phyloP scores from a whole-genome alignment of 2,329 filamentous ascomycete species.

The Lachnellula occidentalis region DNA sequence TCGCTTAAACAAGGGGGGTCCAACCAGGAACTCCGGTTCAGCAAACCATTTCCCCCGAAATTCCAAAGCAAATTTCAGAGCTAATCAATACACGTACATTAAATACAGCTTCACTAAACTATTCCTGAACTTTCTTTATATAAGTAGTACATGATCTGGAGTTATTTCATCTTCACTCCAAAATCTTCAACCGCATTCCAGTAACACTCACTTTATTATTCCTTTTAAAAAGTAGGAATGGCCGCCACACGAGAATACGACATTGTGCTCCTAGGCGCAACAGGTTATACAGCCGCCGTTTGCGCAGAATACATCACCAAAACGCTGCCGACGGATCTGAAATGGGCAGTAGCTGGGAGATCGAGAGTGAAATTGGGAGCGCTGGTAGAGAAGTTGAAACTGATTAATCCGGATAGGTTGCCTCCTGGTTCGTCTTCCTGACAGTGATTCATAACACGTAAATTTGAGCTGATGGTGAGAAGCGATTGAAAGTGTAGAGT shows the following conservation, averaged over 20 bases:
- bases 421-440: constrained; percentile 39
- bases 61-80: not conserved
- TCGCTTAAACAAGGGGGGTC: not conserved
- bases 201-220: not conserved
- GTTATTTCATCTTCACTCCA: too few species aligned
- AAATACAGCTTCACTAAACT: too few species aligned
- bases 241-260: constrained; percentile 44
- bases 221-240: not conserved
- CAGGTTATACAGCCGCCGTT: constrained; percentile 60
- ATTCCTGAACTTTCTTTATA: too few species aligned
- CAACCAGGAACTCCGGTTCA: not conserved
- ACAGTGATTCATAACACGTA: not conserved
- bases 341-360: constrained; percentile 62
- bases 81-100: too few species aligned
- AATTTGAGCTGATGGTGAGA: not conserved
- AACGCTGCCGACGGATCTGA: constrained; percentile 53
- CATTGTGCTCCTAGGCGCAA: constrained; percentile 58
- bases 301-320: constrained; percentile 56
- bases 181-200: too few species aligned
- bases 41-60: not conserved
- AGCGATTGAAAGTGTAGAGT: constrained; percentile 7
- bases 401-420: constrained; percentile 47
- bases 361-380: constrained; percentile 44
- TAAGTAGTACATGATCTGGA: too few species aligned
- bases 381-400: constrained; percentile 49